Base-by-base conservation (phyloP, 2,329 filamentous ascomycete genomes). In the Apiospora aurea region DNA sequence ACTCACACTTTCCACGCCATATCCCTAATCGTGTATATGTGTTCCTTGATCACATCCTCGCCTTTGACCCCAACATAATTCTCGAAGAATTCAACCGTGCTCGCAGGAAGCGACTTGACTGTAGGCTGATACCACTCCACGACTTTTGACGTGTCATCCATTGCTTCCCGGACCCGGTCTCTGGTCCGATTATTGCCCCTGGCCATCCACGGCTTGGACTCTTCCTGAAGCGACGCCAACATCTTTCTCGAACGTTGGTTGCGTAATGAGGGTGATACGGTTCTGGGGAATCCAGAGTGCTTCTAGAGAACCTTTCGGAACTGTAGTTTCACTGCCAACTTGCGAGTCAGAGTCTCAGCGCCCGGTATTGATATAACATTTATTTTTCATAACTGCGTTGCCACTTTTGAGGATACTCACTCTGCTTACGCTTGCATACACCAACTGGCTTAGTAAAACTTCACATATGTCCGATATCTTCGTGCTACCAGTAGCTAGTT, bases 1-100 rank as follows among this genome's bases (percentile, higher is more conserved):
- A 61, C 53, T 61, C n/a, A 61, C 53, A 61, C 53, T 11, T 38
- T n/a, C 53, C 53, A 61, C 1, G 53, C 53, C 53, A 38, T 21
- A 18, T 61, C 53, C 7, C 53, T 21, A 4, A 61, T 34, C 8
- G 1, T 21, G 18, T 61, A 61, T 21, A 61, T 61, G 10, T 61
- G 53, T 1, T 38, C 18, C 3, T 38, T 38, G 16, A 61, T 61
- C 0, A 6, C 16, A 7, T 61, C 29, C 2, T 61, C 53, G 0
- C 51, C 51, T 7, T 10, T 21, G 1, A 61, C 13, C 0, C 29
- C 53, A 7, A n/a, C 4, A 13, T 61, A 61, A 18, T 13, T 38
- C 29, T 61, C 18, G 7, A 61, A 38, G 8, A 61, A 21, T 14
- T 38, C 16, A 2, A 38, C 29, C 0, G 53, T 38, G 16, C 16